Conservation (phyloP, 768 basidiomycete species). For the Baorangia bicolor region DNA sequence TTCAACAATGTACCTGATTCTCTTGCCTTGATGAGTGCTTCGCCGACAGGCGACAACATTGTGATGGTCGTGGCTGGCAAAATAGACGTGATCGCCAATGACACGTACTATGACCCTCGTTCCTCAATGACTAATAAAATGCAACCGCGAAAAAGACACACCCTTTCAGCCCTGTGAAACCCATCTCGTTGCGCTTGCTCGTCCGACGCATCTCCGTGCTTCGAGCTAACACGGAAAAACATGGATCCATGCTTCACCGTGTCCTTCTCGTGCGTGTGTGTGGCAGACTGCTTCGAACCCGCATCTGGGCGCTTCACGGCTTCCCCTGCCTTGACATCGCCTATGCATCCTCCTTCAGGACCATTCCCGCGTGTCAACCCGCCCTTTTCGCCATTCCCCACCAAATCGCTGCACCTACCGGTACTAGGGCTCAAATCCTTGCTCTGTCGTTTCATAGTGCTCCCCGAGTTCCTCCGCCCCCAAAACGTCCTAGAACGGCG, state of each 20-base stretch:
- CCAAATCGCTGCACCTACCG: neutral
- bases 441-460: constrained; percentile 8
- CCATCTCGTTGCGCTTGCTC: constrained; percentile 14
- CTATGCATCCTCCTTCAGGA: neutral
- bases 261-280: constrained; percentile 14
- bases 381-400: neutral
- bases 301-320: neutral
- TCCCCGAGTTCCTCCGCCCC: constrained; percentile 12
- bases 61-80: constrained; percentile 16
- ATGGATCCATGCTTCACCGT: constrained; percentile 31
- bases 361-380: neutral
- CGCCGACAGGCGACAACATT: constrained; percentile 25
- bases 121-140: neutral
- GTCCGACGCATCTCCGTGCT: constrained; percentile 3
- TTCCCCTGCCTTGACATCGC: neutral
- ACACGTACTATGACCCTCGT: constrained; percentile 18
- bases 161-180: constrained; percentile 32
- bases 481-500: constrained; percentile 22
- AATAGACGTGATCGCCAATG: constrained; percentile 30
- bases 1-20: constrained; percentile 15
- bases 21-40: constrained; percentile 19
- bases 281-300: neutral
- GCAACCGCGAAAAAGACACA: neutral
- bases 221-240: constrained; percentile 25
- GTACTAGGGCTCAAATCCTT: neutral